These are phyloP conservation scores for Umbelopsis ramanniana DNA, from an alignment of 192 early-diverging fungal species.

Conservation along the genomic window DNA sequence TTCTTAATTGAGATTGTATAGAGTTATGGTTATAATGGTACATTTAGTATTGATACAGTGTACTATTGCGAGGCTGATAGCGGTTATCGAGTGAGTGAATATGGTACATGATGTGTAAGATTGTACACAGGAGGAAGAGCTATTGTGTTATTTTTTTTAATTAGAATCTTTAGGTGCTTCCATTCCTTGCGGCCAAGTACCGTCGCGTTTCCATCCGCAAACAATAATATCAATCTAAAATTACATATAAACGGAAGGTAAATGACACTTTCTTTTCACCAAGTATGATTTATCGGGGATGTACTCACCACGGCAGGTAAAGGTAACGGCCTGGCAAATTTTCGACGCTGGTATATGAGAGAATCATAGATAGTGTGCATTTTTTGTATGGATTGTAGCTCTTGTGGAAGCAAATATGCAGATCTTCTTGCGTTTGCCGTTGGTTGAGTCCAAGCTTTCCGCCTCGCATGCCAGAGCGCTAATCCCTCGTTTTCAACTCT, in stretches of 20 bases:
- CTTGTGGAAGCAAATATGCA: slow-evolving; percentile 34
- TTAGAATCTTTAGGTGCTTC: slow-evolving; percentile 33
- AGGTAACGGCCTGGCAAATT: slow-evolving; percentile 51
- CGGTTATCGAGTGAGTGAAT: not conserved
- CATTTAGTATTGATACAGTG: not conserved
- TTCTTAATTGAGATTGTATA: not conserved
- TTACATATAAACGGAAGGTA: not conserved
- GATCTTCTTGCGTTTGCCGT: slow-evolving; percentile 20
- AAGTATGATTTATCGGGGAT: too few species aligned
- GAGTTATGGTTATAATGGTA: not conserved
- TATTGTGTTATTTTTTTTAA: slow-evolving; percentile 1
- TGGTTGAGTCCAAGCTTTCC: slow-evolving; percentile 48
- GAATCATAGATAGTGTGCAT: slow-evolving; percentile 49
- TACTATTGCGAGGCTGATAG: not conserved
- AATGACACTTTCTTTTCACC: not conserved
- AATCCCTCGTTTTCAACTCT: slow-evolving; percentile 29
- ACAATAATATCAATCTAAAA: slow-evolving; percentile 55
- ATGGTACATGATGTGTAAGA: not conserved
- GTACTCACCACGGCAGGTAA: slow-evolving; percentile 50
- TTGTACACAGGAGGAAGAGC: not conserved
- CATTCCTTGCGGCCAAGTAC: slow-evolving; percentile 53
- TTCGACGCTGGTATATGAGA: slow-evolving; percentile 46
- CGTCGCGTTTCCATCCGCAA: slow-evolving; percentile 60
- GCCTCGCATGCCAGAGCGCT: slow-evolving; percentile 51
- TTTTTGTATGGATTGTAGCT: slow-evolving; percentile 35